Evolutionary conservation across 1,284 basidiomycete genomes (phyloP).

Genomic region (Vanrija humicola): DNA sequence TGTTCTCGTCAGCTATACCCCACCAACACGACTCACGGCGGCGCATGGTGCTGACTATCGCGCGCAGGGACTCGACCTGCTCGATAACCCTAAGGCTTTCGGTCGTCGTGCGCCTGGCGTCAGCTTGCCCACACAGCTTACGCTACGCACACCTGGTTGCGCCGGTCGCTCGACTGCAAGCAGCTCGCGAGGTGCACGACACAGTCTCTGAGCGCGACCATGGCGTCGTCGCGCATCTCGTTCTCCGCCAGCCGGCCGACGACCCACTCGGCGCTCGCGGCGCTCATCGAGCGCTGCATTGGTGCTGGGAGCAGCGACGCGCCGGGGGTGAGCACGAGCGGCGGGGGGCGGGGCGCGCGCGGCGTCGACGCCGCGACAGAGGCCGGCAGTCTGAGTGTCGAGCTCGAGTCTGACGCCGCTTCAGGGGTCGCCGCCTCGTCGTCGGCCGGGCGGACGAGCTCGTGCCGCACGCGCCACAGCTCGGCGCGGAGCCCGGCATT

Average conservation of each 20-base stretch:
- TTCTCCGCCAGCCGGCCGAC: too few relatives aligned
- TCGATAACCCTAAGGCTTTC: conserved; percentile 69
- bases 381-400: too few relatives aligned
- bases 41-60: conserved; percentile 68
- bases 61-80: conserved; percentile 68
- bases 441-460: not conserved
- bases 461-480: conserved; percentile 47
- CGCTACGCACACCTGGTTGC: conserved; percentile 33
- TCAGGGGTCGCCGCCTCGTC: not conserved
- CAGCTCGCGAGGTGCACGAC: conserved; percentile 31
- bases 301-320: not conserved
- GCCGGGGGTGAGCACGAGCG: not conserved
- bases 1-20: not conserved
- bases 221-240: not conserved
- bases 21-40: conserved; percentile 53
- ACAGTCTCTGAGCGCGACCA: conserved; percentile 19
- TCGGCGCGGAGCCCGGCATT: conserved; percentile 61
- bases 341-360: not conserved
- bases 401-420: too few relatives aligned
- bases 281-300: not conserved
- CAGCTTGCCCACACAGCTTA: not conserved
- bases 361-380: too few relatives aligned
- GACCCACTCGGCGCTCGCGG: conserved; percentile 6
- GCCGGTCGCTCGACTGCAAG: conserved; percentile 33
- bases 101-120: conserved; percentile 53